Percentiles rank a stretch among this genome's conserved stretches.
Evolutionary conservation across 768 basidiomycete genomes (phyloP).

Genomic region (Russula compacta): DNA sequence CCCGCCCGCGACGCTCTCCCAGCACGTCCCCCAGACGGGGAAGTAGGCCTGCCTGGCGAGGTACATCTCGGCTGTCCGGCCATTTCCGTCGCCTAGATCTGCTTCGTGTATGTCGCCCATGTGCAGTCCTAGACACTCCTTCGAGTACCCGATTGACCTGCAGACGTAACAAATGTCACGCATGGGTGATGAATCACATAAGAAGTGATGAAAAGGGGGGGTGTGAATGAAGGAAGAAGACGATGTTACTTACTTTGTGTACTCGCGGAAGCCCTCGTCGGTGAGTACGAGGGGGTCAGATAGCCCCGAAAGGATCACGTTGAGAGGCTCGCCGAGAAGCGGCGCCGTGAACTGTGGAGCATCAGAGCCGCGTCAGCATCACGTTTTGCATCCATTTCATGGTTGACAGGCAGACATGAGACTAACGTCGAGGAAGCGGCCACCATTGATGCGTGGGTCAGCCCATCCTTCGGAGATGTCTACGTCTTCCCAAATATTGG

Average conservation of each 20-base stretch:
- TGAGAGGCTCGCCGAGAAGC: conserved; percentile 70
- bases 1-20: conserved; percentile 82
- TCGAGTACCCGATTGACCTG: conserved; percentile 74
- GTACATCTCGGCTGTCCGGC: conserved; percentile 55
- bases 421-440: conserved; percentile 67
- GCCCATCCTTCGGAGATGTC: conserved; percentile 35
- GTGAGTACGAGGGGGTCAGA: conserved; percentile 79
- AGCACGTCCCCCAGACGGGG: conserved; percentile 77
- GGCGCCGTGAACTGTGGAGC: conserved; percentile 51
- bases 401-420: not conserved
- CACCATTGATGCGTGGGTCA: conserved; percentile 69
- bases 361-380: not conserved
- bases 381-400: not conserved
- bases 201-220: not conserved
- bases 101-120: conserved; percentile 68
- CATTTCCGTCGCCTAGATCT: conserved; percentile 76
- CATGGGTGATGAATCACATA: not conserved
- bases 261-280: conserved; percentile 57
- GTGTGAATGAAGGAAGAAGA: conserved; percentile 6
- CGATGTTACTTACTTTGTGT: conserved; percentile 44
- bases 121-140: conserved; percentile 76
- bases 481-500: conserved; percentile 5
- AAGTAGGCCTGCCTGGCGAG: conserved; percentile 73
- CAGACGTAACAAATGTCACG: not conserved
- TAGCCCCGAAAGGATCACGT: conserved; percentile 68